phyloP scores from a whole-genome alignment of 1,284 basidiomycete species.

The Exsudoporus floridanus region DNA sequence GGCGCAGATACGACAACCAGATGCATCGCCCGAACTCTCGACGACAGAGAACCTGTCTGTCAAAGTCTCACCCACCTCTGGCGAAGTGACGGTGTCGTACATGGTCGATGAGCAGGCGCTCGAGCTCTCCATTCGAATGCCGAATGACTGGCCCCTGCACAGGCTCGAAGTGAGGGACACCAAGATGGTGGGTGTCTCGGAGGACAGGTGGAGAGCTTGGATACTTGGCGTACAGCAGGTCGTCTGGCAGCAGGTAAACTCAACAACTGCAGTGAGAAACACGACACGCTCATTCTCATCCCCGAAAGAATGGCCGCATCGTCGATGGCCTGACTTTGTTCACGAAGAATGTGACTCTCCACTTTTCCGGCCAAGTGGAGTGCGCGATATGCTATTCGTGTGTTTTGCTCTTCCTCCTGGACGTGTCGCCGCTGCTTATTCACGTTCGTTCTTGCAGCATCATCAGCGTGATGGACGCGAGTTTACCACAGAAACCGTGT shows the following conservation, averaged over 20 bases:
- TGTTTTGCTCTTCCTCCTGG: conserved; percentile 32
- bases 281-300: conserved; percentile 2
- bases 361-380: conserved; percentile 92
- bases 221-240: conserved; percentile 91
- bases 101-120: conserved; percentile 92
- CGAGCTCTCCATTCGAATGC: conserved; percentile 87
- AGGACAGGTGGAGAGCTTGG: conserved; percentile 93
- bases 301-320: conserved; percentile 80
- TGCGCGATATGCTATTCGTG: conserved; percentile 95
- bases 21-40: conserved; percentile 61
- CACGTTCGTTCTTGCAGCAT: conserved; percentile 54
- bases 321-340: conserved; percentile 91
- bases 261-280: conserved; percentile 16
- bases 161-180: conserved; percentile 87
- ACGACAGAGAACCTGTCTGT: conserved; percentile 79
- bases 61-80: conserved; percentile 68
- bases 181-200: conserved; percentile 84
- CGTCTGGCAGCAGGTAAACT: conserved; percentile 78
- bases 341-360: conserved; percentile 89
- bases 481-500: conserved; percentile 89
- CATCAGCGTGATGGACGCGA: conserved; percentile 88
- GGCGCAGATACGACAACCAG: conserved; percentile 68
- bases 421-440: background rate
- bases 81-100: conserved; percentile 81
- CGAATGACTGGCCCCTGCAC: conserved; percentile 88